Evolutionary conservation across 2,329 filamentous ascomycete genomes (phyloP).

Genomic region (Fusarium agapanthi): DNA sequence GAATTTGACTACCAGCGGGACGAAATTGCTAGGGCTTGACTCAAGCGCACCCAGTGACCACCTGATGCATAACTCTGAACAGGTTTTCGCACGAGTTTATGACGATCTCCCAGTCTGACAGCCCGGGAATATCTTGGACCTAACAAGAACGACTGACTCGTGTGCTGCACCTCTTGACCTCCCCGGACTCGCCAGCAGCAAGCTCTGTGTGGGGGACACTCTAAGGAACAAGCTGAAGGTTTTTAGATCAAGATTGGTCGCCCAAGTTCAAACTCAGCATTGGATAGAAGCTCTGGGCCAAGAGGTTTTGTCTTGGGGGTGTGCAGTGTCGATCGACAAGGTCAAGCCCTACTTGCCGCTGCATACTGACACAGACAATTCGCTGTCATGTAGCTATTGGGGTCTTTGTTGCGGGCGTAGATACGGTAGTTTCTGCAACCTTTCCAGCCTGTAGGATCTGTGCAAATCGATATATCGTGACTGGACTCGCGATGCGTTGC

Average conservation of each 20-base stretch:
- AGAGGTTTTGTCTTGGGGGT: not conserved
- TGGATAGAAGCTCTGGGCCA: conserved; percentile 2
- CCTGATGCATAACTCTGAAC: not conserved
- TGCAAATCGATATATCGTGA: conserved; percentile 8
- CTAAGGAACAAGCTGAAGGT: not conserved
- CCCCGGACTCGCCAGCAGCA: conserved; percentile 8
- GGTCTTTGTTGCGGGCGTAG: conserved; percentile 8
- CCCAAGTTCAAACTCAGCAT: conserved; percentile 1
- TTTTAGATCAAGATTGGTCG: not conserved
- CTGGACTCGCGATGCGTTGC: not conserved
- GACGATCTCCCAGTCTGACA: not conserved
- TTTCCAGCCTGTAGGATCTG: not conserved
- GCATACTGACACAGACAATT: conserved; percentile 3
- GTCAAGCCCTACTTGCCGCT: not conserved
- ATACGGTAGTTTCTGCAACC: conserved; percentile 5
- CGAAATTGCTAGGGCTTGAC: not conserved
- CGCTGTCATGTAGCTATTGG: not conserved
- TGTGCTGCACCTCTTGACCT: not conserved
- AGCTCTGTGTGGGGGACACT: conserved; percentile 2
- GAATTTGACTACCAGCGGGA: not conserved
- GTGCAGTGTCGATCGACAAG: conserved; percentile 12
- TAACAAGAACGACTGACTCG: conserved; percentile 8
- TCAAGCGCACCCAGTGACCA: not conserved
- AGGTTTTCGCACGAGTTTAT: not conserved
- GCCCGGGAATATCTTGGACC: conserved; percentile 10